These are phyloP conservation scores for Microstegium vimineum DNA, from an alignment of 176 grass and related monocot species.

Conservation along the genomic window DNA sequence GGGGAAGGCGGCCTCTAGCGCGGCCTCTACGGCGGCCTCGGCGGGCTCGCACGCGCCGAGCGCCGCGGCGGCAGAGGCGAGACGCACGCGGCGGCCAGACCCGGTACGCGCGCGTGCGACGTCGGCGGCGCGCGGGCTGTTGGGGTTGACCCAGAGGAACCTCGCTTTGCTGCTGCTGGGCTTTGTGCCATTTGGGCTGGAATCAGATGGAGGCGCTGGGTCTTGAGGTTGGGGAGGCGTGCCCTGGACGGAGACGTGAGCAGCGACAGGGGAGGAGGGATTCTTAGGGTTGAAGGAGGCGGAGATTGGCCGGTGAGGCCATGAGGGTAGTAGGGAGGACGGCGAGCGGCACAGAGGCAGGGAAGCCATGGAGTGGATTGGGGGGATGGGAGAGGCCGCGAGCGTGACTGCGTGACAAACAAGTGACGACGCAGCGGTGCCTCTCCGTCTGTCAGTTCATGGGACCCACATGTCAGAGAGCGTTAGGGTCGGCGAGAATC, in stretches of 20 bases:
- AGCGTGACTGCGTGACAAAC: neutral
- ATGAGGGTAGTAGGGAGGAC: constrained; percentile 38
- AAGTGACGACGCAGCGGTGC: neutral
- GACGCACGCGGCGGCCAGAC: constrained; percentile 47
- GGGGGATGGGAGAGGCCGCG: neutral
- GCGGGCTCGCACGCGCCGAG: constrained; percentile 47
- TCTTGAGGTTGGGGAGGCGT: constrained; percentile 14
- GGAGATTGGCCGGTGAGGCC: constrained; percentile 39
- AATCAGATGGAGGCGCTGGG: constrained; percentile 27
- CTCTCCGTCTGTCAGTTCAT: neutral
- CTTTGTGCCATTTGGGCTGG: neutral
- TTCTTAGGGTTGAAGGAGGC: constrained; percentile 32
- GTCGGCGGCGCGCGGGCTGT: constrained; percentile 58
- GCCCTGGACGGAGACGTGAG: constrained; percentile 58
- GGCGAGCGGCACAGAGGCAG: constrained; percentile 33
- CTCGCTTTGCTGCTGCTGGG: constrained; percentile 27
- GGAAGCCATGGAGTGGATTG: constrained; percentile 51
- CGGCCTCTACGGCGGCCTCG: constrained; percentile 34
- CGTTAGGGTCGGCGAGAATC: neutral
- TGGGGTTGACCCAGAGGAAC: constrained; percentile 92
- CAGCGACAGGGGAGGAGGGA: constrained; percentile 3
- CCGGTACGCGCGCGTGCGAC: constrained; percentile 25
- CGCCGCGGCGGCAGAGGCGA: constrained; percentile 39
- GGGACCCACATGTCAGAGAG: constrained; percentile 19
- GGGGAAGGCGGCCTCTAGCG: constrained; percentile 46